These are phyloP conservation scores for Herpetospermum pedunculosum DNA, from an alignment of 306 rosid genomes.

Conservation along the genomic window DNA sequence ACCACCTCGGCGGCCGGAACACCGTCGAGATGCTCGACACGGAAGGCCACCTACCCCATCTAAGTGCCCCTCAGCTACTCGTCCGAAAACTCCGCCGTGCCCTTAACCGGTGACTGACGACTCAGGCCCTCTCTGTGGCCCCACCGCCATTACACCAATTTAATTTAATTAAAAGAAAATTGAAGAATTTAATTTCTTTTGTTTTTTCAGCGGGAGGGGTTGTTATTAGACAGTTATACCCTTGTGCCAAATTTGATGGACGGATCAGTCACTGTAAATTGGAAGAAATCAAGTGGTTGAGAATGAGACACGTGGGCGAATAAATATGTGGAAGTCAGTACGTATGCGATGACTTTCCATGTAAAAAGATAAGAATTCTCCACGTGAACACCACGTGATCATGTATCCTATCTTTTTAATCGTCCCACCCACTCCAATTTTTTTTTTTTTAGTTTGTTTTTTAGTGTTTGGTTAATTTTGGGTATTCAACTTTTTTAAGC, in stretches of 20 bases:
- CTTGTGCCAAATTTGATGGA: neutral
- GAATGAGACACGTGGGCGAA: constrained; percentile 35
- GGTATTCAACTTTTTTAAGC: neutral
- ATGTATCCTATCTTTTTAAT: neutral
- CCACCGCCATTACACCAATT: neutral
- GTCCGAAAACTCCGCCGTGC: constrained; percentile 53
- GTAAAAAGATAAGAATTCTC: constrained; percentile 45
- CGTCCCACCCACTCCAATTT: neutral
- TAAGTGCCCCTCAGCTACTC: constrained; percentile 60
- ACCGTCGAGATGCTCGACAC: constrained; percentile 66
- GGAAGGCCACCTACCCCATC: constrained; percentile 88
- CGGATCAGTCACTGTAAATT: neutral
- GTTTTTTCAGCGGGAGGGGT: neutral
- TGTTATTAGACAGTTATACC: neutral
- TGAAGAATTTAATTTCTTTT: neutral
- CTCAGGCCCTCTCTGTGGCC: neutral
- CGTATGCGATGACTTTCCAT: too few relatives aligned
- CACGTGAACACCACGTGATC: constrained; percentile 57
- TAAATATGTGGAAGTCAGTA: constrained; percentile 36
- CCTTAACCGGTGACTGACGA: constrained; percentile 30
- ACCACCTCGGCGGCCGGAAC: constrained; percentile 70
- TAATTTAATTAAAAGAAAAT: neutral
- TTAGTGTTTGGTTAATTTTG: neutral
- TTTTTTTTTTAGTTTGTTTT: too few relatives aligned
- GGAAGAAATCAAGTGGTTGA: constrained; percentile 13